Base-by-base conservation (phyloP, 1,284 basidiomycete species). In the Puccinia novopanici region DNA sequence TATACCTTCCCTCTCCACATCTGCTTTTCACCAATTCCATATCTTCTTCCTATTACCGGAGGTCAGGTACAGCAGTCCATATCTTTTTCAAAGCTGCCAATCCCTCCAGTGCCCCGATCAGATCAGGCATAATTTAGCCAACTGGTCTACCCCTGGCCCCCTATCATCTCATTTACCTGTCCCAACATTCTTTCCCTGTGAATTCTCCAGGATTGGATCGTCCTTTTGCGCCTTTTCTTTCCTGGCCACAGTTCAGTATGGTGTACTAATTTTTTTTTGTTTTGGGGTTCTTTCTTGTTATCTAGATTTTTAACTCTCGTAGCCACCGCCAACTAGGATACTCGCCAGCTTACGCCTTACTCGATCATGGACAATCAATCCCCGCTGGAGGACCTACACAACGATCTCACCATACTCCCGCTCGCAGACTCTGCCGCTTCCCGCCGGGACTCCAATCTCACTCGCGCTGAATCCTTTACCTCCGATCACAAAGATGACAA, bases 371-470 rank as follows among this genome's bases (percentile, higher is more conserved):
- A 34, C 37, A 24, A 34, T n/a, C 70, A 37, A 72, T 34, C 70
- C 9, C 70, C 70, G n/a, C 52, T 72, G 3, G 70, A 72, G 8
- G 70, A 72, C 34, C 52, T 54, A 19, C 34, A 57, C 70, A 17
- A 9, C 19, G 57, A 75, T 52, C 57, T 75, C 22, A 54, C 57
- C 45, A 63, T 75, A 13, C 59, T 63, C 6, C 57, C 61, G 1
- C 59, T 61, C 27, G 37, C 65, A 8, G 48, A 57, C 19, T 37
- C 61, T 37, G 30, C 50, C 27, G 55, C 30, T 48, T 77, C 75
- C 15, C 65, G 75, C 2, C 63, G 63, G 34, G 75, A 77, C 50
- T 77, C 75, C 2, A 77, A 77, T 40, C 17, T 57, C 6, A 77
- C 75, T 1, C 75, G 54, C 48, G 75, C 75, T 6, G 75, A 54